phyloP scores from a whole-genome alignment of 2,329 filamentous ascomycete genomes.

The Pseudogymnoascus sp. region DNA sequence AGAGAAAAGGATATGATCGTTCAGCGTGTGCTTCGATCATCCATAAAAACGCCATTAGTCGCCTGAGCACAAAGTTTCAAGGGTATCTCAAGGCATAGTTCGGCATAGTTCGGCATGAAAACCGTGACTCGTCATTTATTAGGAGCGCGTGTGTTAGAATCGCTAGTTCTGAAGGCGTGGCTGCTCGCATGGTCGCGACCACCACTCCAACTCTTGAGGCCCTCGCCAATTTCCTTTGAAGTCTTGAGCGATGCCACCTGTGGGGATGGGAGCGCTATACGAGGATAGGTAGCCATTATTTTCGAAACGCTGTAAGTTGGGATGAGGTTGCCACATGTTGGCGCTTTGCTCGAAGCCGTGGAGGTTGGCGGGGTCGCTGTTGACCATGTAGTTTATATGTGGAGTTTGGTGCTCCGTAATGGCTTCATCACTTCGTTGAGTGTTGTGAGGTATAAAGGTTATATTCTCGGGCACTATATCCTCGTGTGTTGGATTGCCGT shows the following conservation, averaged over 20 bases:
- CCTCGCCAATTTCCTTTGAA: background rate
- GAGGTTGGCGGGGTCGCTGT: background rate
- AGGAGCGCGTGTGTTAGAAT: background rate
- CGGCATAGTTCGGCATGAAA: background rate
- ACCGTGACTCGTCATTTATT: background rate
- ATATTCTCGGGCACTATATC: background rate
- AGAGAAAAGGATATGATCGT: background rate
- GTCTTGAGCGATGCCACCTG: background rate
- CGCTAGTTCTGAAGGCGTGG: background rate
- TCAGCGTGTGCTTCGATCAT: background rate
- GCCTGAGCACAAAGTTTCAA: background rate
- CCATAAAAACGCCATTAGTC: background rate
- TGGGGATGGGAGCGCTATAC: background rate
- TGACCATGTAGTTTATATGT: background rate
- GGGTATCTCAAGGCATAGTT: background rate
- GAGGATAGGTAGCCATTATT: background rate
- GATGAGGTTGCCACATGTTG: background rate
- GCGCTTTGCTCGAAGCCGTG: background rate
- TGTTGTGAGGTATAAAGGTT: slow-evolving; percentile 38
- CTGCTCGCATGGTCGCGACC: background rate
- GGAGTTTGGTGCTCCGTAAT: slow-evolving; percentile 29
- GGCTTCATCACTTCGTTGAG: slow-evolving; percentile 51
- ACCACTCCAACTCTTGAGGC: background rate
- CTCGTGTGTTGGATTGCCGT: background rate
- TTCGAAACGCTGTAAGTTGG: background rate